Base-by-base conservation (phyloP, 2,329 filamentous ascomycete genomes). In the Cytospora piceae region DNA sequence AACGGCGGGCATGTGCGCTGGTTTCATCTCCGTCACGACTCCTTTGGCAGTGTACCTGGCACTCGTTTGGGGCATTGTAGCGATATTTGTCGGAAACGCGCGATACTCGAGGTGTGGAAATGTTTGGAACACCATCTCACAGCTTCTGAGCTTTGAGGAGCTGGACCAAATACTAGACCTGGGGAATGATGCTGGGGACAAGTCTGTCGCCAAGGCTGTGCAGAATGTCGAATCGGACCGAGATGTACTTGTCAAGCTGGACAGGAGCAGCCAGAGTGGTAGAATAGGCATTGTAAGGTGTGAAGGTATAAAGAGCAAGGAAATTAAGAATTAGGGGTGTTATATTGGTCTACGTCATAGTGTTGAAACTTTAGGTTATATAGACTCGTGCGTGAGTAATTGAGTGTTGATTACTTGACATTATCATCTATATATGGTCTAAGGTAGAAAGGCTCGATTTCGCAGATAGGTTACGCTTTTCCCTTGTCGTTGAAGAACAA, bases 81-180 rank as follows among this genome's bases (percentile, higher is more conserved):
- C 37, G 1, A 20, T 59, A 5, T 64, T 34, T 4, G 17, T 51
- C 27, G 4, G 49, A 4, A 27, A 34, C n/a, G 29, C 20, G 27
- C 56, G 56, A 29, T 64, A 59, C 6, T 64, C 56, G 14, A 52
- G 62, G n/a, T 59, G 17, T 27, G 62, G 29, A 11, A 59, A 54
- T 17, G 56, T 64, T 22, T 64, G 62, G 62, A 31, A 64, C 22
- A 53, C 39, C 27, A 49, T 64, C 6, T 64, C 62, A 1, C 62
- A 64, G 56, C 62, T 64, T 34, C 27, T 31, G 34, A 34, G 11
- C 3, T 64, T 37, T 8, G 49, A 24, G 34, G 62, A 52, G 56
- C 56, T 58, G 24, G 24, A 22, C 20, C 34, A 58, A 27, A 58
- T 39, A 31, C 22, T 58, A 15, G 56, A 58, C 34, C 9, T 58